Conservation (phyloP, 768 basidiomycete genomes). For the Macrolepiota dolichaula region DNA sequence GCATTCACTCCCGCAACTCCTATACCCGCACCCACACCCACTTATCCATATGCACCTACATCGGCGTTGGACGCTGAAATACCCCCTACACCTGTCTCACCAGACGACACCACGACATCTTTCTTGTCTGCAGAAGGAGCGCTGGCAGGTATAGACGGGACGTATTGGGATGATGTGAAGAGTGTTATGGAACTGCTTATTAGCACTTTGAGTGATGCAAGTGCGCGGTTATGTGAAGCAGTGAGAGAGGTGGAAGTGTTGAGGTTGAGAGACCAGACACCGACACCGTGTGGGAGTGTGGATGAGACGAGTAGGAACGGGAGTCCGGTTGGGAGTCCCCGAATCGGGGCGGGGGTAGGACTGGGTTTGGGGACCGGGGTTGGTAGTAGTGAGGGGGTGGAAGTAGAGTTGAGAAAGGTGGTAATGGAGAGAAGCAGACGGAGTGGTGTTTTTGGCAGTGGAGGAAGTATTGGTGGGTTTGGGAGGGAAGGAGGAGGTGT, state of each 20-base stretch:
- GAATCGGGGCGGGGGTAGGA: not conserved
- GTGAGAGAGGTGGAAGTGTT: constrained; percentile 57
- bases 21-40: not conserved
- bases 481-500: constrained; percentile 6
- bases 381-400: no score
- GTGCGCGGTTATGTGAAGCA: constrained; percentile 57
- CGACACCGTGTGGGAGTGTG: constrained; percentile 28
- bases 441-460: constrained; percentile 8
- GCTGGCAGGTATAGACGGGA: constrained; percentile 40
- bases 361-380: no score
- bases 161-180: constrained; percentile 84
- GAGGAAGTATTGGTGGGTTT: constrained; percentile 8
- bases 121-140: constrained; percentile 25
- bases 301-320: constrained; percentile 1
- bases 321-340: not conserved
- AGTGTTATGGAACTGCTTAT: constrained; percentile 71
- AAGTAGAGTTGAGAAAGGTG: constrained; percentile 4
- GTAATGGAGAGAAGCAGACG: constrained; percentile 1
- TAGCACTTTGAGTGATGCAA: constrained; percentile 62
- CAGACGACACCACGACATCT: not conserved
- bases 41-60: no score
- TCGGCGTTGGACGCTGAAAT: no score
- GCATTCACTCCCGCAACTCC: no score
- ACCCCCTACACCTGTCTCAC: no score
- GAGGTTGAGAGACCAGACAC: constrained; percentile 47